Evolutionary conservation across 208 protist genomes (phyloP), one percentile per base, ranked within the genome.

Genomic region (Tetramitus jugosus): DNA sequence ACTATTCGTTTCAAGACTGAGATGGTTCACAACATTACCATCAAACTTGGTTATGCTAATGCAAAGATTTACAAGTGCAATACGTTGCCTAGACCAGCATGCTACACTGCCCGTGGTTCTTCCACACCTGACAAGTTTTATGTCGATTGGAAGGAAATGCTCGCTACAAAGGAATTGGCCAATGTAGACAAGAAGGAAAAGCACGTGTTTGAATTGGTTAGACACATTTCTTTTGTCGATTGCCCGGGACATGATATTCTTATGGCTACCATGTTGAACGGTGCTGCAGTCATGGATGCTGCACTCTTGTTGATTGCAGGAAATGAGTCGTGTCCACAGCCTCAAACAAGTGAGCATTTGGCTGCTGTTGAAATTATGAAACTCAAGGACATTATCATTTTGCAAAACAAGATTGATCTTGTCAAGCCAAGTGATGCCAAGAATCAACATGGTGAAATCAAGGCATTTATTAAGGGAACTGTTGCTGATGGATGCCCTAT

Each of bases 401-500:
- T 99, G n/a, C 98, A 99, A 88, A 99, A 99, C 87, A 99, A 99
- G 87, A 99, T 99, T 80, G 98, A 99, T 88, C 88, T 99, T 7
- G 92, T 99, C n/a, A 94, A 94, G 56, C 89, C 99, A 82, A 84
- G 85, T 8, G 84, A 90, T 40, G 96, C 95, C 31, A 78, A 92
- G 39, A 92, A 96, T 62, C 96, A 99, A 85, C 95, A 98, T 83
- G 81, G 92, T 29, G 87, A 97, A 80, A 99, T 99, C 76, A 83
- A 90, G 0, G 80, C 77, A 62, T 94, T 91, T 81, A 77, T 95
- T 49, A 78, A 89, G 84, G 93, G 91, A 68, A 97, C 94, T 20
- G 91, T 96, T 69, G 96, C 95, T 17, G 88, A 98, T 61, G 85
- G 80, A 61, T 82, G 91, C 1, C 98, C 98, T 62, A 96, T 99